phyloP scores from a whole-genome alignment of 176 grass and related monocot genomes.

The Oryza glumipatula region DNA sequence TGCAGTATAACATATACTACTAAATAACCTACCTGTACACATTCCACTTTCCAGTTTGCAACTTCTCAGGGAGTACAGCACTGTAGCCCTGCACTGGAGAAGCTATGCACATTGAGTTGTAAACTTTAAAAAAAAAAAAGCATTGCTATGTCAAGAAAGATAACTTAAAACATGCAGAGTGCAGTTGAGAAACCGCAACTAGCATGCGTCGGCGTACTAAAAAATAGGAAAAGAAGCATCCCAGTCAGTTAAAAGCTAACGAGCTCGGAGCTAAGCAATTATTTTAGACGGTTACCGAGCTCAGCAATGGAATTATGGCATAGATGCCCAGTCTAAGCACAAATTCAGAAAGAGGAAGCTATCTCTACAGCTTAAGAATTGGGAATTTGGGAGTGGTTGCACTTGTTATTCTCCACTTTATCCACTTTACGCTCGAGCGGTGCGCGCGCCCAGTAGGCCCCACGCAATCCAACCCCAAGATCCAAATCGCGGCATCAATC shows the following conservation, averaged over 20 bases:
- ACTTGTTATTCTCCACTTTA: background rate
- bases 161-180: background rate
- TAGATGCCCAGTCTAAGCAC: background rate
- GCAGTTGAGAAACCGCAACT: background rate
- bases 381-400: background rate
- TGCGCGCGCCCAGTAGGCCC: background rate
- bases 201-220: background rate
- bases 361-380: background rate
- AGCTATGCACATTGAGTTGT: background rate
- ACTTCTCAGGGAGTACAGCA: constrained; percentile 83
- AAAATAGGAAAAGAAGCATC: too few relatives aligned
- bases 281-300: background rate
- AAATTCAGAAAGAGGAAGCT: background rate
- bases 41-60: constrained; percentile 97
- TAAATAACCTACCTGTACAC: constrained; percentile 73
- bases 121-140: too few relatives aligned
- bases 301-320: background rate
- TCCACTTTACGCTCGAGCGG: background rate
- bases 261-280: too few relatives aligned
- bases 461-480: background rate
- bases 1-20: constrained; percentile 1
- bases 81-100: constrained; percentile 86
- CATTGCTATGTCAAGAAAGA: too few relatives aligned
- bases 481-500: constrained; percentile 4
- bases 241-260: background rate